Percentiles rank a stretch among this genome's conserved stretches.
phyloP scores from a whole-genome alignment of 164 flowering plant species.

The Annona squamosa region DNA sequence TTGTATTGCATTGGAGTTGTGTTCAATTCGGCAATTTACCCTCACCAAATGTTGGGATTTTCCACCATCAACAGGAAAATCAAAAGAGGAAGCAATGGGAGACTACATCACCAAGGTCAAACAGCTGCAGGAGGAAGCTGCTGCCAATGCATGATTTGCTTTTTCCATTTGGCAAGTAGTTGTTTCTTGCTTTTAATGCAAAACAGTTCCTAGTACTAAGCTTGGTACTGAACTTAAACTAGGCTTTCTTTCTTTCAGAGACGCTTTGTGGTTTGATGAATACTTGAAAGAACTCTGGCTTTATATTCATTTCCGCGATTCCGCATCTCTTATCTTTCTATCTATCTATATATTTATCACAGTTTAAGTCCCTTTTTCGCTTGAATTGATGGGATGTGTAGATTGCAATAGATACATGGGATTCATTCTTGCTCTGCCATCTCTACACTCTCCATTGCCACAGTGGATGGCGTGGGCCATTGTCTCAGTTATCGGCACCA shows the following conservation, averaged over 20 bases:
- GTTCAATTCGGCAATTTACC: neutral
- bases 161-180: neutral
- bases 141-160: conserved; percentile 21
- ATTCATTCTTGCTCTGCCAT: too few relatives aligned
- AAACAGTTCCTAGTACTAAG: neutral
- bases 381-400: too few relatives aligned
- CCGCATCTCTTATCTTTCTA: too few relatives aligned
- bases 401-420: too few relatives aligned
- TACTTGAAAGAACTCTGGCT: too few relatives aligned
- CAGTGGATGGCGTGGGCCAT: too few relatives aligned
- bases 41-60: neutral
- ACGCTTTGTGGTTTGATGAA: too few relatives aligned
- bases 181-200: neutral
- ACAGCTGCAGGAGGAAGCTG: conserved; percentile 55
- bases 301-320: too few relatives aligned
- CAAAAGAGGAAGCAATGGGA: conserved; percentile 53
- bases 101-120: conserved; percentile 68
- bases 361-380: too few relatives aligned
- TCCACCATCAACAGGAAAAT: conserved; percentile 32
- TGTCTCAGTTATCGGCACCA: too few relatives aligned
- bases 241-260: neutral
- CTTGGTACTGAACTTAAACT: neutral
- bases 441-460: too few relatives aligned
- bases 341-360: too few relatives aligned
- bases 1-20: neutral